Percentiles rank a stretch among this genome's conserved stretches.
These are phyloP conservation scores for Heliocybe sulcata DNA, from an alignment of 1,284 basidiomycete genomes.

Conservation along the genomic window DNA sequence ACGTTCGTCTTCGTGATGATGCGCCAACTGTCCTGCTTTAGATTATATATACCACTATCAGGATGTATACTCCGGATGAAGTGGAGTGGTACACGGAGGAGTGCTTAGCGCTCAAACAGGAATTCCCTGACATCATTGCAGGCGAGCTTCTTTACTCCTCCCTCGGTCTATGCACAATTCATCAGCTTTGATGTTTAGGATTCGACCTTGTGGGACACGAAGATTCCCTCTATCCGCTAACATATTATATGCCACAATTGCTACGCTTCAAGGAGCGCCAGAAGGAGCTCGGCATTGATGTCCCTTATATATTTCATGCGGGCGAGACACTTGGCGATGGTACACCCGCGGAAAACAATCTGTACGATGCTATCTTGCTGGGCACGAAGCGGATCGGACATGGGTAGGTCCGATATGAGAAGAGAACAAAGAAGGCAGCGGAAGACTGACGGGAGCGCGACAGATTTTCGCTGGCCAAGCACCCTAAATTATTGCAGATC, in stretches of 20 bases:
- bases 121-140: slow-evolving; percentile 68
- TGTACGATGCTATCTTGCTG: slow-evolving; percentile 75
- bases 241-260: slow-evolving; percentile 57
- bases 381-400: slow-evolving; percentile 78
- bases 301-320: slow-evolving; percentile 78
- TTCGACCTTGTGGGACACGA: slow-evolving; percentile 81
- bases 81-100: slow-evolving; percentile 66
- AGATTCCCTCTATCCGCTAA: slow-evolving; percentile 54
- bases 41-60: slow-evolving; percentile 69
- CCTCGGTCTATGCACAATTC: not conserved
- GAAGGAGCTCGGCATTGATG: slow-evolving; percentile 49
- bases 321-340: slow-evolving; percentile 79
- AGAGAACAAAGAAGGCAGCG: too few species aligned
- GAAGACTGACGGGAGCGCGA: too few species aligned
- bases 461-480: slow-evolving; percentile 59
- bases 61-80: slow-evolving; percentile 48
- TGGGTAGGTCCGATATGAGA: slow-evolving; percentile 23
- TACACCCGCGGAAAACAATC: slow-evolving; percentile 58
- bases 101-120: slow-evolving; percentile 64
- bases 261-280: slow-evolving; percentile 52
- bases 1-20: not conserved
- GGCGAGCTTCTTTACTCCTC: slow-evolving; percentile 29
- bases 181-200: slow-evolving; percentile 28
- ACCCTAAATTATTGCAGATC: slow-evolving; percentile 61
- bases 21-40: slow-evolving; percentile 15